Base-by-base conservation (phyloP, 495 filamentous ascomycete species). In the Podospora anserina region DNA sequence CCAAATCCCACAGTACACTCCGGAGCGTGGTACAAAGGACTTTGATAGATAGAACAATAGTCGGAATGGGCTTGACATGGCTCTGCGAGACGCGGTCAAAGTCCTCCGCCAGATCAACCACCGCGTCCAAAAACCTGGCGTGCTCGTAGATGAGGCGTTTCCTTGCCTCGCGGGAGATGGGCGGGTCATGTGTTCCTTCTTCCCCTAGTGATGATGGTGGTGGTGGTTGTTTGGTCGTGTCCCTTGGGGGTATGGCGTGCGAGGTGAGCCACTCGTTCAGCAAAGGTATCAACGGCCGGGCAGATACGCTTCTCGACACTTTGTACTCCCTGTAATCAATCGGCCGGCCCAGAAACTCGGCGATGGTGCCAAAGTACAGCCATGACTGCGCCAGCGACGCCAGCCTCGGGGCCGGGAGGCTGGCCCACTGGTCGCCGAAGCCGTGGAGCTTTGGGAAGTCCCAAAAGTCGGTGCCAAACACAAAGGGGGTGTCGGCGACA, bases 301-400 rank as follows among this genome's bases (percentile, higher is more conserved):
- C 69, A 1, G 69, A 66, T n/a, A 74, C 67, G 59, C 66, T 71
- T 11, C 57, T 58, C 53, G 65, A 65, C 5, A 66, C 66, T 30
- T 71, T 59, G 62, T 71, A 74, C 7, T 69, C 61, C 30, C 63
- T 64, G 26, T 74, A 71, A 57, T 74, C 72, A 57, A 74, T 64
- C 6, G 66, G 67, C 44, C 61, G 64, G 61, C 73, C 73, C 11
- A 73, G 64, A n/a, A 75, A 75, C 67, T 75, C 73, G 34, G 73
- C 70, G 34, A 75, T 63, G 53, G 69, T 67, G 19, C 68, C 73
- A 54, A 75, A 75, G 68, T 70, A 75, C 1, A 75, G 71, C 73
- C 73, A 75, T 27, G 69, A 72, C 65, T 75, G 73, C 7, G 68
- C 70, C 16, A 75, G 67, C 13, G 70, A 68, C 1, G 73, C 73